Percentiles rank a stretch among this genome's conserved stretches.
phyloP scores from a whole-genome alignment of 2,329 filamentous ascomycete species.

The Exserohilum turcica region DNA sequence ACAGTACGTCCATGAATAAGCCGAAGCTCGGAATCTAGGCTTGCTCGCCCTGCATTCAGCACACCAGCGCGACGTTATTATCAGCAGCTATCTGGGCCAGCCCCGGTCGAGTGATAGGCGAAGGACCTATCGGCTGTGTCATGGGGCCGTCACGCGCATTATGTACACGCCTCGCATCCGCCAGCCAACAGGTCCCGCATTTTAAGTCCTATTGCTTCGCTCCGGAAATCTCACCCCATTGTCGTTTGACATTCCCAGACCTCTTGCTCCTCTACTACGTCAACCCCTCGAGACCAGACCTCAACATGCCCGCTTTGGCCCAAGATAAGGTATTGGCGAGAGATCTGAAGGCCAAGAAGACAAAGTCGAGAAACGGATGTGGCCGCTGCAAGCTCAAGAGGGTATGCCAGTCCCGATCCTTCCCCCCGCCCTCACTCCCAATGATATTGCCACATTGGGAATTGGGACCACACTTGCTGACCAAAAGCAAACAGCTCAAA shows the following conservation, averaged over 20 bases:
- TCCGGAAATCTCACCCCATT: slow-evolving; percentile 25
- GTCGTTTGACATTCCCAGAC: slow-evolving; percentile 23
- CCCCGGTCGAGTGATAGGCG: slow-evolving; percentile 25
- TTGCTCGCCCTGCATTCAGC: slow-evolving; percentile 21
- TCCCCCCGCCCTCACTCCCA: background rate
- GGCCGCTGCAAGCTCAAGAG: slow-evolving; percentile 45
- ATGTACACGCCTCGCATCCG: slow-evolving; percentile 18
- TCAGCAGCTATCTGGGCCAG: slow-evolving; percentile 36
- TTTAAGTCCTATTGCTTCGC: slow-evolving; percentile 21
- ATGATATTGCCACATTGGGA: background rate
- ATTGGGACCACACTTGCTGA: slow-evolving; percentile 19
- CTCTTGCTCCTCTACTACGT: slow-evolving; percentile 8
- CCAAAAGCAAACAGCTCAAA: slow-evolving; percentile 44
- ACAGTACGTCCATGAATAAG: slow-evolving; percentile 19
- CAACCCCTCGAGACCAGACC: background rate
- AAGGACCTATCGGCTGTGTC: slow-evolving; percentile 35
- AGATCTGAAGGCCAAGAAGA: slow-evolving; percentile 42
- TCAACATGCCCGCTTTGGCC: slow-evolving; percentile 39
- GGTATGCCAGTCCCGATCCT: slow-evolving; percentile 21
- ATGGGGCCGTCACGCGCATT: slow-evolving; percentile 30
- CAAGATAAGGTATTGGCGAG: slow-evolving; percentile 32
- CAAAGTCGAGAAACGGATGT: slow-evolving; percentile 45
- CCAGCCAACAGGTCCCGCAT: slow-evolving; percentile 27
- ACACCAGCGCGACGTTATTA: slow-evolving; percentile 30
- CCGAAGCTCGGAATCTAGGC: slow-evolving; percentile 34